These are phyloP conservation scores for Myxozyma sirexii DNA, from an alignment of 805 yeast genomes.

Conservation along the genomic window DNA sequence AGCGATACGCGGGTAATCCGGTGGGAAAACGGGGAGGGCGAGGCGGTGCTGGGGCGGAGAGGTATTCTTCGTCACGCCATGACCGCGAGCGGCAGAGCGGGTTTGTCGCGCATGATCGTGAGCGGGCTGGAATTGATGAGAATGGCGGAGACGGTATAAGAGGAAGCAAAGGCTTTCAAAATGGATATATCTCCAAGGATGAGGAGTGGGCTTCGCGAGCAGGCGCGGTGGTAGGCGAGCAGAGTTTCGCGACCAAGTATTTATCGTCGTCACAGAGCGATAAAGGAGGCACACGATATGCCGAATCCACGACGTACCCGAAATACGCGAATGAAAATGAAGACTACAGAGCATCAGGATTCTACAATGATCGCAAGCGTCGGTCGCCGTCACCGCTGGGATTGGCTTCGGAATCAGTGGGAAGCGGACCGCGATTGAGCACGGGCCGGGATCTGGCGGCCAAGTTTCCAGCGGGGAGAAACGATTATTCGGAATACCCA, in stretches of 20 bases:
- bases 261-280: not conserved
- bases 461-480: conserved; percentile 72
- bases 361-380: not conserved
- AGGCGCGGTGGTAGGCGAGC: conserved; percentile 3
- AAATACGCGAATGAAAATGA: not conserved
- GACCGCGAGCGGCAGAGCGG: not conserved
- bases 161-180: conserved; percentile 1
- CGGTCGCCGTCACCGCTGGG: not conserved
- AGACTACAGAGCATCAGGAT: not conserved
- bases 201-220: conserved; percentile 27
- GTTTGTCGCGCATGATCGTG: not conserved
- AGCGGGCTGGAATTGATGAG: not conserved
- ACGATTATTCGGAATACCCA: conserved; percentile 44
- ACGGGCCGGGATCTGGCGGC: not conserved
- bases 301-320: no score
- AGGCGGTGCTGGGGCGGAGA: not conserved
- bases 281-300: no score
- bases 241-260: not conserved
- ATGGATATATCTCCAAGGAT: conserved; percentile 17
- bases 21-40: not conserved
- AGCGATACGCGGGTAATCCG: not conserved
- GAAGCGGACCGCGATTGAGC: not conserved
- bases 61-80: not conserved
- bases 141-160: not conserved
- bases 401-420: not conserved